Evolutionary conservation across 2,329 filamentous ascomycete genomes (phyloP).

Genomic region (Sporothrix protearum): DNA sequence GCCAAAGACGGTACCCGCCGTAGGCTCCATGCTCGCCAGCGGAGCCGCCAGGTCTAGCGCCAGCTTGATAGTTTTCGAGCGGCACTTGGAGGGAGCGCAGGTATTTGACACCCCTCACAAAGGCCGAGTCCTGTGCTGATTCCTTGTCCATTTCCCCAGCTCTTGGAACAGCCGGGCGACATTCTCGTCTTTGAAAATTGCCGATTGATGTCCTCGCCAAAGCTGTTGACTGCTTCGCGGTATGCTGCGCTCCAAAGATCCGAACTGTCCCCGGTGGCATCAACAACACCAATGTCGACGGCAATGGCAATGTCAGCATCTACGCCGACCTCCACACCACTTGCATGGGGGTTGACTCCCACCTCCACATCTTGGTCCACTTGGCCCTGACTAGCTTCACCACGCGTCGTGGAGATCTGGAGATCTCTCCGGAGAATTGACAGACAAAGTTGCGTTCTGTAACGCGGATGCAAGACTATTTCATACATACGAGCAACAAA

Average conservation of each 20-base stretch:
- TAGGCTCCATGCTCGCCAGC: neutral
- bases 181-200: neutral
- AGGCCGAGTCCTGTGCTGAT: neutral
- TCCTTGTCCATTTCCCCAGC: neutral
- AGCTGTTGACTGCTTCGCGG: neutral
- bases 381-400: no score
- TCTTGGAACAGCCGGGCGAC: neutral
- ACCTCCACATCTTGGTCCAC: no score
- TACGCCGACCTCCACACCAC: no score
- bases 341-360: no score
- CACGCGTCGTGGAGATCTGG: no score
- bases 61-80: neutral
- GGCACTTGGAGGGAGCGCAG: neutral
- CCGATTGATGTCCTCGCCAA: neutral
- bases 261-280: neutral
- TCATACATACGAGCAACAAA: no score
- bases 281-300: neutral
- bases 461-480: no score
- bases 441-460: no score
- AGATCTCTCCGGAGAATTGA: no score
- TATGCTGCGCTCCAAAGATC: neutral
- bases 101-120: neutral
- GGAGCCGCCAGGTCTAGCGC: neutral
- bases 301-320: neutral
- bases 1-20: neutral